These are phyloP conservation scores for Fusarium sp. DNA, from an alignment of 2,329 filamentous ascomycete species.

Conservation along the genomic window DNA sequence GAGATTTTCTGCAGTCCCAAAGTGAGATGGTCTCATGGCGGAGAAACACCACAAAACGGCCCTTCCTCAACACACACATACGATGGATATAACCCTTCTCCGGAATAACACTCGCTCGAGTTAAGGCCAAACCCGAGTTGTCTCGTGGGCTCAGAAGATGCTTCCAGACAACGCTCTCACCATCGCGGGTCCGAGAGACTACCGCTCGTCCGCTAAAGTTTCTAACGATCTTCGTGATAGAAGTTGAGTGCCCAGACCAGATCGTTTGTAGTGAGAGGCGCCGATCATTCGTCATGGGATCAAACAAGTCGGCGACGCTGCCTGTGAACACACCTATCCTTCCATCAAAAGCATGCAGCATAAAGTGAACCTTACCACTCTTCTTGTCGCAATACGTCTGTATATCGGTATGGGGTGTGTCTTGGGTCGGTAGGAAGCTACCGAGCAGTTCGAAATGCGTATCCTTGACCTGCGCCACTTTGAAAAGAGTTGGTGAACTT, in stretches of 20 bases:
- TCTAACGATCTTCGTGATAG: slow-evolving; percentile 87
- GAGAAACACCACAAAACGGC: slow-evolving; percentile 84
- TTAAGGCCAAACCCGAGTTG: slow-evolving; percentile 62
- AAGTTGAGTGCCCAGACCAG: slow-evolving; percentile 87
- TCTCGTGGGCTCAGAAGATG: slow-evolving; percentile 64
- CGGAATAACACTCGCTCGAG: slow-evolving; percentile 76
- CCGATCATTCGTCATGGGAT: slow-evolving; percentile 72
- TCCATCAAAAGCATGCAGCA: slow-evolving; percentile 89
- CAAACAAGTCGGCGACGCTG: slow-evolving; percentile 83
- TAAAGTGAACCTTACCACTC: slow-evolving; percentile 75
- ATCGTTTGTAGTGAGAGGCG: slow-evolving; percentile 74
- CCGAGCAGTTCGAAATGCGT: slow-evolving; percentile 64
- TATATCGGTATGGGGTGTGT: slow-evolving; percentile 71
- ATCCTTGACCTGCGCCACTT: slow-evolving; percentile 82
- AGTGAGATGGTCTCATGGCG: slow-evolving; percentile 78
- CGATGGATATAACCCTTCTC: slow-evolving; percentile 81
- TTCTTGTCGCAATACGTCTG: slow-evolving; percentile 77
- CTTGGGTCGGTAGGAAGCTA: slow-evolving; percentile 46
- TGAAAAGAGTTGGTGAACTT: slow-evolving; percentile 80
- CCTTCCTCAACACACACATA: slow-evolving; percentile 82
- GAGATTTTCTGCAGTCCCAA: slow-evolving; percentile 79
- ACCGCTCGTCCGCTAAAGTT: slow-evolving; percentile 85
- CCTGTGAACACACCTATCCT: slow-evolving; percentile 85
- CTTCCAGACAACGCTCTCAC: slow-evolving; percentile 87
- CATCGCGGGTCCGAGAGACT: slow-evolving; percentile 82